Base-by-base conservation (phyloP, 2,329 filamentous ascomycete species). In the Aspergillus jensenii region DNA sequence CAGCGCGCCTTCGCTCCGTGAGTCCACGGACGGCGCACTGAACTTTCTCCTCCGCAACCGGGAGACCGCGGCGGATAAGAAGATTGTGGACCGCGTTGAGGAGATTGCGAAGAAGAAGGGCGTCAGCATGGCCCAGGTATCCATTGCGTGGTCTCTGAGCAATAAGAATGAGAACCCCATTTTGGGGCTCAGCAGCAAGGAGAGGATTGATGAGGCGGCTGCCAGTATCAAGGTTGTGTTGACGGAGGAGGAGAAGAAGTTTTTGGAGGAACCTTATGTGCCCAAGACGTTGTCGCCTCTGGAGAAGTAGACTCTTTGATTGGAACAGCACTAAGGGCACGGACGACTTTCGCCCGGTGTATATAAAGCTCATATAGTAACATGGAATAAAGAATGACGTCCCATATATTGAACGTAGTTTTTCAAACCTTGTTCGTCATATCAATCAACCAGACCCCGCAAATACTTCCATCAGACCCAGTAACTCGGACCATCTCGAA, bases 1-100 rank as follows among this genome's bases (percentile, higher is more conserved):
- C 78, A 87, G 84, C 68, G 82, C 84, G 23, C 88, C 90, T 74
- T 87, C 87, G 3, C 62, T 90, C 11, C 87, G 79, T 25, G 77
- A 81, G 54, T 68, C 71, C 39, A 79, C 77, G 1, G 79, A 82
- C 63, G 71, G 70, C 1, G 72, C 74, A 43, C 68, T 80, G 25
- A 71, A 77, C n/a, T 52, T 63, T 12, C 65, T 81, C 11, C 69
- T 82, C 23, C 72, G 77, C 33, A 63, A 59, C 25, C 74, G 76
- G 54, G 74, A 79, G 58, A 72, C 70, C 6, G 80, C 82, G 17
- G 74, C 74, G 0, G 83, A 86, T 59, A 71, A 79, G 67, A 74
- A 75, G 69, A 86, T 83, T 58, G 78, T 86, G 49, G 71, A 74
- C 37, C 76, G 83, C 0, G 82, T 87, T 2, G 79, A 87, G 69